Percentiles rank a stretch among this genome's conserved stretches.
These are phyloP conservation scores for Peltaster fructicola DNA, from an alignment of 2,329 filamentous ascomycete species.

Conservation along the genomic window DNA sequence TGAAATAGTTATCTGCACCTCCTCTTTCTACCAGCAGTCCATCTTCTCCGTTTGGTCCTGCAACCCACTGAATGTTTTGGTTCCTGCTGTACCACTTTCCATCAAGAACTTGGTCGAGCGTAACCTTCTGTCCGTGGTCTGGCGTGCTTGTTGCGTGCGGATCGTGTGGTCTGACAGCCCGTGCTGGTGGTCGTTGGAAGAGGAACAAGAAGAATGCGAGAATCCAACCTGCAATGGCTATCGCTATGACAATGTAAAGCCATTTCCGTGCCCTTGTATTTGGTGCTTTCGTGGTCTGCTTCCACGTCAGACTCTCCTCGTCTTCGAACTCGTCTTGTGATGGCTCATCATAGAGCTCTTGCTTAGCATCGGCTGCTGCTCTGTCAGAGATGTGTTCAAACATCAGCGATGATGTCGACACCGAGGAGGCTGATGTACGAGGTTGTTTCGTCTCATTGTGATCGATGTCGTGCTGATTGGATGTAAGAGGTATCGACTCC, in stretches of 20 bases:
- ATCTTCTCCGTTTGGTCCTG: constrained; percentile 58
- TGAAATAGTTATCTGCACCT: constrained; percentile 47
- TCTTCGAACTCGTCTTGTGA: constrained; percentile 29
- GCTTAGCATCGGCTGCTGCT: constrained; percentile 24
- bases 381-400: constrained; percentile 57
- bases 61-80: constrained; percentile 60
- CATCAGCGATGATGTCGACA: constrained; percentile 68
- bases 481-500: constrained; percentile 28
- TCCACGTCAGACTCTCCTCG: constrained; percentile 31
- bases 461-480: constrained; percentile 17
- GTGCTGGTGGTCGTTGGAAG: constrained; percentile 44
- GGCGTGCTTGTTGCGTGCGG: constrained; percentile 44
- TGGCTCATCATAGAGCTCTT: constrained; percentile 19
- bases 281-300: constrained; percentile 31
- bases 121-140: constrained; percentile 54
- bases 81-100: constrained; percentile 47
- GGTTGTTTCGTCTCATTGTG: constrained; percentile 17
- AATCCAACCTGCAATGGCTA: constrained; percentile 52
- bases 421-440: constrained; percentile 47
- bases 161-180: constrained; percentile 47
- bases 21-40: constrained; percentile 65
- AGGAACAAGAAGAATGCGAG: constrained; percentile 51
- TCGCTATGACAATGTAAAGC: constrained; percentile 40
- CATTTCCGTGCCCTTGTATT: constrained; percentile 47
- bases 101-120: constrained; percentile 49